Evolutionary conservation across 176 grass and related monocot species (phyloP).

Genomic region (Rhynchospora pubera): DNA sequence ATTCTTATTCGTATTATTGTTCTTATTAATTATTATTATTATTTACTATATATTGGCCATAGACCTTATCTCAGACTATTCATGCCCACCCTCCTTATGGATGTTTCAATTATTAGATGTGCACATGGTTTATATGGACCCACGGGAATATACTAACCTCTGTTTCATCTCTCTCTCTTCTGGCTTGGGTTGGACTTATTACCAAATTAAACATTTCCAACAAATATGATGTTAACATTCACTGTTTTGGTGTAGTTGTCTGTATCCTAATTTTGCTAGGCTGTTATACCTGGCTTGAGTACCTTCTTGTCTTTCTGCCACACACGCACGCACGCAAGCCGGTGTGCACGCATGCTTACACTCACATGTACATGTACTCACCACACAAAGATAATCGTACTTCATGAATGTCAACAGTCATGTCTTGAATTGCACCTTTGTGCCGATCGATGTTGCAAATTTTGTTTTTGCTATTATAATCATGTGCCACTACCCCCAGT

Average conservation of each 20-base stretch:
- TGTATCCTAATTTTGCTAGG: slow-evolving; percentile 1
- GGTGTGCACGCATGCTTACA: too few species aligned
- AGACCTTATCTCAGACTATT: background rate
- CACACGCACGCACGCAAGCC: background rate
- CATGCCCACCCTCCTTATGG: background rate
- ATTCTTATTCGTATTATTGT: background rate
- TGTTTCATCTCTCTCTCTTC: background rate
- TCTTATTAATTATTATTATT: too few species aligned
- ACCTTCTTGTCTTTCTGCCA: background rate
- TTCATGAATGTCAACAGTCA: too few species aligned
- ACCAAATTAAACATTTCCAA: slow-evolving; percentile 1
- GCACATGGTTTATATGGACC: slow-evolving; percentile 16
- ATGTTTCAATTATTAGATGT: slow-evolving; percentile 13
- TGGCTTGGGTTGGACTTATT: background rate
- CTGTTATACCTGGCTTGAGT: background rate
- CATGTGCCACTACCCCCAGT: background rate
- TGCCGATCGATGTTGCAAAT: background rate
- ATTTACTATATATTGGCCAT: too few species aligned
- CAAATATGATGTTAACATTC: background rate
- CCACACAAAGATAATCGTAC: too few species aligned
- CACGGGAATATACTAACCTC: slow-evolving; percentile 11
- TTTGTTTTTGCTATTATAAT: background rate
- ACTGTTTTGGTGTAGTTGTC: background rate
- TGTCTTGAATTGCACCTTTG: background rate
- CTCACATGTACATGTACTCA: too few species aligned